Conservation (phyloP, 495 filamentous ascomycete species). For the Pyrenula massariospora region DNA sequence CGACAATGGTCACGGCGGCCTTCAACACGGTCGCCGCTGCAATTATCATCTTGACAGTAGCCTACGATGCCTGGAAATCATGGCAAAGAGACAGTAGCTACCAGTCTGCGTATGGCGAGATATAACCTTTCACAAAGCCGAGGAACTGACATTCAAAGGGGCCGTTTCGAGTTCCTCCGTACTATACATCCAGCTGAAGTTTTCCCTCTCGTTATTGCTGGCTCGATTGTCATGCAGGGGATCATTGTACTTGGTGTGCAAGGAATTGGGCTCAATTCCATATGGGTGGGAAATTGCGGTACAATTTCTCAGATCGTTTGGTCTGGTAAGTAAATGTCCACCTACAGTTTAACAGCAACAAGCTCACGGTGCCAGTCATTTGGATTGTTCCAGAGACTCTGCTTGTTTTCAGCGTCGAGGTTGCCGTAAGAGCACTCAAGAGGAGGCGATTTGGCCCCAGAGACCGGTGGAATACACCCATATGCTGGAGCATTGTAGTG, state of each 20-base stretch:
- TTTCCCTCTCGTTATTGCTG: slow-evolving; percentile 19
- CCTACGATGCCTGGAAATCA: slow-evolving; percentile 5
- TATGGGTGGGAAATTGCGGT: slow-evolving; percentile 12
- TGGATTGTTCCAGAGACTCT: slow-evolving; percentile 23
- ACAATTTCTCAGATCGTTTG: slow-evolving; percentile 18
- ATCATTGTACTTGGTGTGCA: slow-evolving; percentile 17
- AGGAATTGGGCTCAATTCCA: slow-evolving; percentile 8
- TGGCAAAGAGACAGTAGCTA: slow-evolving; percentile 1
- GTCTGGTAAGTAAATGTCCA: slow-evolving; percentile 15
- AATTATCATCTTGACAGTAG: slow-evolving; percentile 4
- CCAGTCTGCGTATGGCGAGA: neutral
- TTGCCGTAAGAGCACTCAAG: slow-evolving; percentile 17
- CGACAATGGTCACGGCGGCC: slow-evolving; percentile 4
- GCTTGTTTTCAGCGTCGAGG: slow-evolving; percentile 23
- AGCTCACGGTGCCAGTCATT: slow-evolving; percentile 11
- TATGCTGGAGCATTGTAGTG: slow-evolving; percentile 13
- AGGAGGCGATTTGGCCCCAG: slow-evolving; percentile 15
- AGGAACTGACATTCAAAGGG: neutral
- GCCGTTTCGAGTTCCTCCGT: neutral
- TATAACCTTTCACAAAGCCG: neutral
- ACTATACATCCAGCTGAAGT: slow-evolving; percentile 24
- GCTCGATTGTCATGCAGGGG: slow-evolving; percentile 22
- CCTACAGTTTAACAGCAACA: neutral
- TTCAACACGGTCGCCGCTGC: slow-evolving; percentile 11
- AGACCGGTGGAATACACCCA: slow-evolving; percentile 13